Conservation (phyloP, 2,329 filamentous ascomycete genomes). For the Fusarium sp. region DNA sequence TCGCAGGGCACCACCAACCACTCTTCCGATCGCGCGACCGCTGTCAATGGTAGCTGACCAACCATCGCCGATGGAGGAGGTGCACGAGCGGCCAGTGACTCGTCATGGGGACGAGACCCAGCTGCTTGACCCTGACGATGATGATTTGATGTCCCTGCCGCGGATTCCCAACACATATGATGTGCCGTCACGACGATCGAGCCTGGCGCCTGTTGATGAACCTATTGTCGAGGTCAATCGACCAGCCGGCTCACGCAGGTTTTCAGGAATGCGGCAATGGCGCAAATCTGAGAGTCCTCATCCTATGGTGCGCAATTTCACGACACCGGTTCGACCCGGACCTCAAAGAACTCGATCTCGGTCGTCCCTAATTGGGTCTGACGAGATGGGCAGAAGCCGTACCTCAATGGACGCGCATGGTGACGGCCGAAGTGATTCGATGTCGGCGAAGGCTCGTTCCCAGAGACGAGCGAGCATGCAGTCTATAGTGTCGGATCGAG, state of each 20-base stretch:
- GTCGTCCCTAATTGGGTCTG: constrained; percentile 25
- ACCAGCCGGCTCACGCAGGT: constrained; percentile 42
- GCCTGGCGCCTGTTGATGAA: constrained; percentile 30
- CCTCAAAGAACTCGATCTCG: constrained; percentile 38
- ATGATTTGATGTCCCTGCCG: constrained; percentile 31
- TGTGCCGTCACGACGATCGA: constrained; percentile 39
- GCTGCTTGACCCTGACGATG: constrained; percentile 14
- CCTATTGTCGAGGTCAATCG: constrained; percentile 27
- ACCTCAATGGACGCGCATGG: constrained; percentile 48
- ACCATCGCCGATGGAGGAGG: constrained; percentile 51
- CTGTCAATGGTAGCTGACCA: constrained; percentile 64
- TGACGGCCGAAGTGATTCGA: constrained; percentile 36
- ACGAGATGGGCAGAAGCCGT: constrained; percentile 40
- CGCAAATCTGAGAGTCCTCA: constrained; percentile 36
- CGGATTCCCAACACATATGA: constrained; percentile 21
- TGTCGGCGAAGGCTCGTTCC: constrained; percentile 33
- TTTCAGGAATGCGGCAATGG: constrained; percentile 47
- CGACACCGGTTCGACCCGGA: constrained; percentile 23
- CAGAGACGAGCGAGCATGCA: constrained; percentile 44
- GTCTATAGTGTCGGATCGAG: constrained; percentile 42
- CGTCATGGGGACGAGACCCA: constrained; percentile 40
- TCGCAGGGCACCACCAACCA: constrained; percentile 52
- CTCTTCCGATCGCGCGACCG: constrained; percentile 58
- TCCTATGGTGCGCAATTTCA: constrained; percentile 20
- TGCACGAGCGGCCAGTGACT: constrained; percentile 45